These are phyloP conservation scores for Amyloporia xantha DNA, from an alignment of 768 basidiomycete genomes.

Conservation along the genomic window DNA sequence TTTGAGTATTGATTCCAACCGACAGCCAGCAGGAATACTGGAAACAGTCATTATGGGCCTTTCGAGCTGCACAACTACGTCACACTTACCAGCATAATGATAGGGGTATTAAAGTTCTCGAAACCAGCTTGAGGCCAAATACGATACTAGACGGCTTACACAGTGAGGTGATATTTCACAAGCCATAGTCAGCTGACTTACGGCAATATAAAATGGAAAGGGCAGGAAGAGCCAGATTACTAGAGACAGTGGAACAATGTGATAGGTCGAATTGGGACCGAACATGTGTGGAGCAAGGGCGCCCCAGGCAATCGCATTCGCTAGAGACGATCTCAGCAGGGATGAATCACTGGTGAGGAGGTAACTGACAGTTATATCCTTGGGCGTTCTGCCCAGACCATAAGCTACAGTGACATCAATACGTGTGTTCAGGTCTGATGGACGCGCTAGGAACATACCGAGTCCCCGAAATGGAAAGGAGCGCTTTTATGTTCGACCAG, in stretches of 20 bases:
- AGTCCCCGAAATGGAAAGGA: conserved; percentile 44
- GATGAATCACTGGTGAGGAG: not conserved
- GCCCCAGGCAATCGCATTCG: conserved; percentile 49
- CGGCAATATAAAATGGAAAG: conserved; percentile 45
- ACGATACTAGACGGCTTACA: conserved; percentile 27
- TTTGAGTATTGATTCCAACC: conserved; percentile 51
- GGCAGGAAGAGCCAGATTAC: conserved; percentile 46
- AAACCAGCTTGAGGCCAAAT: conserved; percentile 41
- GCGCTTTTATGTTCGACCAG: conserved; percentile 25
- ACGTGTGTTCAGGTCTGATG: not conserved
- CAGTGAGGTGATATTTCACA: no score
- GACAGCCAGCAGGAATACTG: conserved; percentile 37
- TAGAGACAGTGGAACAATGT: conserved; percentile 29
- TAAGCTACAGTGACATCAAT: conserved; percentile 19
- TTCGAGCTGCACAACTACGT: conserved; percentile 28
- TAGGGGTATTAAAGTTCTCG: conserved; percentile 44
- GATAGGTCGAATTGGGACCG: conserved; percentile 10
- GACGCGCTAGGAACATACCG: conserved; percentile 17
- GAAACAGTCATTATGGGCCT: conserved; percentile 26
- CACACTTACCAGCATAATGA: conserved; percentile 21
- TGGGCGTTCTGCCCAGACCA: conserved; percentile 47
- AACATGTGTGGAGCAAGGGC: conserved; percentile 32
- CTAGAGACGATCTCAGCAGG: conserved; percentile 2
- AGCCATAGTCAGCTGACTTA: conserved; percentile 11
- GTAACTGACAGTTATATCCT: conserved; percentile 32